Conservation (phyloP, 495 filamentous ascomycete species). For the Penicillium robsamsonii region DNA sequence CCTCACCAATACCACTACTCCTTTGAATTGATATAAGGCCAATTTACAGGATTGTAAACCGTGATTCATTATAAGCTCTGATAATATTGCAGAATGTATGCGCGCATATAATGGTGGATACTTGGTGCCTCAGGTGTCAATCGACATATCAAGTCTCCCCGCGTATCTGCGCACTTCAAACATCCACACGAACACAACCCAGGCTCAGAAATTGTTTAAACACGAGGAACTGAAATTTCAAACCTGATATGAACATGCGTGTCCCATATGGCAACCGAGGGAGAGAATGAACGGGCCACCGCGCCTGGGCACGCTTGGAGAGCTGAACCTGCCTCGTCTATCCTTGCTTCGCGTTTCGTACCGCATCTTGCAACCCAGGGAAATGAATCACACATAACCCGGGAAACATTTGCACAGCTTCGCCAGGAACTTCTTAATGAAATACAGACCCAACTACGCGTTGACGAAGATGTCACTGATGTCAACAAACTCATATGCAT, state of each 20-base stretch:
- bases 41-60: background rate
- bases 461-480: conserved; percentile 65
- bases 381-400: conserved; percentile 42
- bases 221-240: background rate
- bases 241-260: conserved; percentile 20
- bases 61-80: background rate
- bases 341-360: conserved; percentile 64
- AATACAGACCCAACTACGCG: conserved; percentile 41
- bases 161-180: conserved; percentile 7
- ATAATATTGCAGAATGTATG: background rate
- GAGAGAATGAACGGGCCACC: conserved; percentile 18
- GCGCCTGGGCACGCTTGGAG: conserved; percentile 21
- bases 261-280: conserved; percentile 29
- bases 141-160: conserved; percentile 13
- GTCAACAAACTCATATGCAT: conserved; percentile 83
- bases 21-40: background rate
- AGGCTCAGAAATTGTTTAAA: background rate
- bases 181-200: conserved; percentile 8
- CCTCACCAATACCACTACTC: background rate
- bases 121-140: conserved; percentile 28
- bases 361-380: conserved; percentile 44
- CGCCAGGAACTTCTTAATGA: conserved; percentile 60
- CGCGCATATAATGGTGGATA: background rate
- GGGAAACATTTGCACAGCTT: conserved; percentile 60
- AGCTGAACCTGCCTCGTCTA: conserved; percentile 59